Base-by-base conservation (phyloP, 2,329 filamentous ascomycete genomes). In the Colletotrichum sp. region DNA sequence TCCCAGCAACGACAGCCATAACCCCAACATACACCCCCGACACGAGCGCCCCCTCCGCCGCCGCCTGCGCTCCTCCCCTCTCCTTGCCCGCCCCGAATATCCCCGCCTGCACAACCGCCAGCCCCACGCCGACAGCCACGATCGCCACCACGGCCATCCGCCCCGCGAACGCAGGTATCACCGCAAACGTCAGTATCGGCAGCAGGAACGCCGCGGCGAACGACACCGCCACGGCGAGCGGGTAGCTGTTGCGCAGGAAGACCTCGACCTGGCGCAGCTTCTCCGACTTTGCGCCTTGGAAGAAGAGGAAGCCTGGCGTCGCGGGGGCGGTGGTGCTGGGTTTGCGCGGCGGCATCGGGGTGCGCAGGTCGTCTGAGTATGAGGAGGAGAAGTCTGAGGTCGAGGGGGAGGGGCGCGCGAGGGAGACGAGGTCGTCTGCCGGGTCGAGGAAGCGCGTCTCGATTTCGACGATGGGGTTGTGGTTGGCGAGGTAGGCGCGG, bases 391-490 rank as follows among this genome's bases (percentile, higher is more conserved):
- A 34, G 4, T 12, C 28, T 3, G 75, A 64, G 15, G 24, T 57
- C 3, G 39, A 18, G 1, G 76, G 15, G 10, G 57, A 24, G 5
- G 75, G 67, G 5, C 76, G 75, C 12, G 81, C 81, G 4, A 88
- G 76, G 13, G 85, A 86, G 24, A 94, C 82, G 15, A 94, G 86
- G 77, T 94, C 92, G 7, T 89, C 84, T 15, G 84, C 81, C 6
- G 85, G 83, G 52, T 91, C 88, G 7, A 95, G 87, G 79, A 94
- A 94, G 6, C 86, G 86, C 4, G 88, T 88, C 82, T 95, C 94
- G 10, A 84, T 80, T 55, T 92, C 87, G 48, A 89, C 89, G 63
- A 95, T 89, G 8, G 90, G 89, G 36, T 86, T 85, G 74, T 90
- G 87, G 13, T 83, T 86, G 9, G 85, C 83, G 59, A 94, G 89